A percentile compares a stretch with the other conserved stretches of the same genome.
Conservation (phyloP, 2,329 filamentous ascomycete species). For the Pseudogymnoascus sp. region DNA sequence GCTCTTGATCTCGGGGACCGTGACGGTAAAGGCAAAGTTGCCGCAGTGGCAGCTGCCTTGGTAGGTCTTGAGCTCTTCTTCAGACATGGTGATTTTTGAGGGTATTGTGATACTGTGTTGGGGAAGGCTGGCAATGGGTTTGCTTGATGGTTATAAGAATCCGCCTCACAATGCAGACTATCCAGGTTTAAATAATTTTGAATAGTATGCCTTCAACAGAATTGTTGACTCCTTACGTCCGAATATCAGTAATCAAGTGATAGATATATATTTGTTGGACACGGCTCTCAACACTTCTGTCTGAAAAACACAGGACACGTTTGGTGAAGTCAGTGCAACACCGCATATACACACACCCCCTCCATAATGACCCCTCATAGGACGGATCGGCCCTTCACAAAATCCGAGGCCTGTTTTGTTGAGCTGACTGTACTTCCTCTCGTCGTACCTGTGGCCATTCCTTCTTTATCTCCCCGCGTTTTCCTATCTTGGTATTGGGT, state of each 20-base stretch:
- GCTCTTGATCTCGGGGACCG: background rate
- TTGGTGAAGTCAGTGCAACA: background rate
- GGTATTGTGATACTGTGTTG: background rate
- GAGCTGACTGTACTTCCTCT: background rate
- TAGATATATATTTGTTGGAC: background rate
- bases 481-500: background rate
- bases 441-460: background rate
- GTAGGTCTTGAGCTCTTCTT: conserved; percentile 4
- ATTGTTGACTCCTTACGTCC: background rate
- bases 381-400: background rate
- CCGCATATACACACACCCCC: background rate
- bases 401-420: background rate
- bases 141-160: background rate
- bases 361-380: background rate
- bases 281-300: background rate
- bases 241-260: background rate
- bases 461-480: background rate
- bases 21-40: background rate
- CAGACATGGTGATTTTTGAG: background rate
- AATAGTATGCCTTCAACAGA: background rate
- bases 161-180: too few relatives aligned
- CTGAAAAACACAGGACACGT: background rate
- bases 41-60: conserved; percentile 2
- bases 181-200: background rate
- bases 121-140: background rate